Conservation (phyloP, 345 rosid genomes). For the Arabis alpina region DNA sequence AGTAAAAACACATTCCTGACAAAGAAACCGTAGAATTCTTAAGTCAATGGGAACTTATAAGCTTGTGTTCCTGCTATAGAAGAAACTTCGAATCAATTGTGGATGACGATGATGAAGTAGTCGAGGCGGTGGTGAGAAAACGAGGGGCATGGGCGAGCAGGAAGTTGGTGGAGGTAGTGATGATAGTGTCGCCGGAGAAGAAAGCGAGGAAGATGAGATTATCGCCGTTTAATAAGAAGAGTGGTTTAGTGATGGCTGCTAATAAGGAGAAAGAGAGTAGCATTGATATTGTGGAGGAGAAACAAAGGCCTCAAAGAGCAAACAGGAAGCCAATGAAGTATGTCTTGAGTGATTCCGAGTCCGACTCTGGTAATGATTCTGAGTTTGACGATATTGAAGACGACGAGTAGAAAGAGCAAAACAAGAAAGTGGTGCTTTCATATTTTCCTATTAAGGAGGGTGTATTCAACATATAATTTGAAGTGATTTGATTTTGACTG, state of each 20-base stretch:
- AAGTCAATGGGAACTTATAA: background rate
- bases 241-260: slow-evolving; percentile 58
- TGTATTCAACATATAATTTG: too few species aligned
- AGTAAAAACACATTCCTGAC: too few species aligned
- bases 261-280: slow-evolving; percentile 37
- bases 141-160: slow-evolving; percentile 61
- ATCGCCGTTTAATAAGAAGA: slow-evolving; percentile 91
- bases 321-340: slow-evolving; percentile 53
- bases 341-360: slow-evolving; percentile 77
- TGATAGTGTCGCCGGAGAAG: slow-evolving; percentile 75
- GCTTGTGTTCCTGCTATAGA: too few species aligned
- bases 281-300: slow-evolving; percentile 13
- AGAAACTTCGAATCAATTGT: too few species aligned
- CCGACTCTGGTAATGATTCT: slow-evolving; percentile 56
- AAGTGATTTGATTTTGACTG: too few species aligned
- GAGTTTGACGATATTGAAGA: slow-evolving; percentile 62
- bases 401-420: too few species aligned
- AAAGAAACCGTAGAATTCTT: too few species aligned
- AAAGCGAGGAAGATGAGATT: slow-evolving; percentile 86
- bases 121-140: slow-evolving; percentile 56
- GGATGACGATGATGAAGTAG: slow-evolving; percentile 41
- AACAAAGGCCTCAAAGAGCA: slow-evolving; percentile 66
- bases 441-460: too few species aligned
- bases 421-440: too few species aligned
- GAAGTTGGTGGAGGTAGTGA: slow-evolving; percentile 63